Conservation (phyloP, 2,329 filamentous ascomycete species). For the Diplocarpon mali region DNA sequence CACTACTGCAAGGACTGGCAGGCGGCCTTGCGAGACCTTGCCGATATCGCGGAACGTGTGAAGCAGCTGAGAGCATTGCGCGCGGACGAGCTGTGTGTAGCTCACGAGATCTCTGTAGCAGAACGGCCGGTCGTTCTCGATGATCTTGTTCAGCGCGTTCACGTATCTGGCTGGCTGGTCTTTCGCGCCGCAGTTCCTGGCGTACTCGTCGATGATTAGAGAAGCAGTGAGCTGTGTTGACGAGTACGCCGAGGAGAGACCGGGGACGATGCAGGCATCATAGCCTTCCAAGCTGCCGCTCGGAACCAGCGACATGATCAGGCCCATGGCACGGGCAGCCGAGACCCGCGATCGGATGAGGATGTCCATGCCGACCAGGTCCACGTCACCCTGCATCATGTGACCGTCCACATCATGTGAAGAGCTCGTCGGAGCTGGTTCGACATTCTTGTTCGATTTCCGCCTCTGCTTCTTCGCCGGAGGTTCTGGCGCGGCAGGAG, state of each 20-base stretch:
- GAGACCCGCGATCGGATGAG: constrained; percentile 84
- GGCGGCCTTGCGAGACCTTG: constrained; percentile 61
- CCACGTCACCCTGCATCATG: constrained; percentile 95
- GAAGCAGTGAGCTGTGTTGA: constrained; percentile 78
- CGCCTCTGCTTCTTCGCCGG: constrained; percentile 65
- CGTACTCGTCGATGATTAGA: constrained; percentile 82
- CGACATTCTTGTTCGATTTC: constrained; percentile 75
- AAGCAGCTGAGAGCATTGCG: constrained; percentile 82
- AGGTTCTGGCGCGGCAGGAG: constrained; percentile 41
- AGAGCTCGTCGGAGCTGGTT: constrained; percentile 48
- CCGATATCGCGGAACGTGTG: constrained; percentile 88
- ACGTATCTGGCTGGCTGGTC: constrained; percentile 48
- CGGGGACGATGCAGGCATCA: constrained; percentile 52
- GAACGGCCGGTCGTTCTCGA: constrained; percentile 69
- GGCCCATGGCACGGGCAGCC: constrained; percentile 75
- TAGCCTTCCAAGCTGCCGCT: constrained; percentile 48
- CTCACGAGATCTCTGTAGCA: constrained; percentile 86
- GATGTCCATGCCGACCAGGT: constrained; percentile 80
- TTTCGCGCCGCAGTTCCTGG: constrained; percentile 43
- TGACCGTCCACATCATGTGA: constrained; percentile 94
- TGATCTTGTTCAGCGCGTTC: constrained; percentile 57
- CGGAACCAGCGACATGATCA: constrained; percentile 72
- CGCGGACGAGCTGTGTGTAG: constrained; percentile 78
- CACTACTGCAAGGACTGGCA: constrained; percentile 77
- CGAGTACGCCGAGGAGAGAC: constrained; percentile 62